Conservation (phyloP, 495 filamentous ascomycete genomes). For the Achaetomiella virescens region DNA sequence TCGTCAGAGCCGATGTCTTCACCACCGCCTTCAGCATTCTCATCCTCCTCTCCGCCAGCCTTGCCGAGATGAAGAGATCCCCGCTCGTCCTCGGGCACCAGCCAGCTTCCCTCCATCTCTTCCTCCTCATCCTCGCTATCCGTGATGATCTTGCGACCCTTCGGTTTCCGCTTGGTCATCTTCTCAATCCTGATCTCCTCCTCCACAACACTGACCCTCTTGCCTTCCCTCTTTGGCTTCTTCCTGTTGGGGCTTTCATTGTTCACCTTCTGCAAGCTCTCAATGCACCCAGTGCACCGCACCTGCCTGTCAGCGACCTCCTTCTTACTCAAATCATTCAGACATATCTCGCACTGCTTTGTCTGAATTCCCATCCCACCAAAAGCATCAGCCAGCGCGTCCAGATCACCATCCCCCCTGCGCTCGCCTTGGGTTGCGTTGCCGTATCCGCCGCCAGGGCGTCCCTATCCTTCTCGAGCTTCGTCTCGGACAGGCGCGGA, state of each 20-base stretch:
- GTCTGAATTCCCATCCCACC: conserved; percentile 73
- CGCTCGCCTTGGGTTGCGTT: conserved; percentile 41
- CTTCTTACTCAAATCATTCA: conserved; percentile 56
- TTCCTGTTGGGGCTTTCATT: conserved; percentile 31
- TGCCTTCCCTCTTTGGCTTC: conserved; percentile 41
- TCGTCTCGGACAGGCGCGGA: conserved; percentile 74
- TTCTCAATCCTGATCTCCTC: conserved; percentile 41
- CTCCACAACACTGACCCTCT: conserved; percentile 38
- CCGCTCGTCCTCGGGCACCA: conserved; percentile 60
- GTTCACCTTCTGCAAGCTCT: conserved; percentile 31
- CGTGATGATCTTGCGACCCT: conserved; percentile 42
- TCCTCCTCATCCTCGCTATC: conserved; percentile 67
- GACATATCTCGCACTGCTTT: conserved; percentile 86
- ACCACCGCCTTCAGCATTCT: conserved; percentile 78
- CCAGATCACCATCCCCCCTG: conserved; percentile 51
- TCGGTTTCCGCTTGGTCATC: conserved; percentile 38
- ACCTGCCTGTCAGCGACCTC: conserved; percentile 53
- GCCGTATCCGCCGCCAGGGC: conserved; percentile 60
- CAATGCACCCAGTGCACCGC: conserved; percentile 28
- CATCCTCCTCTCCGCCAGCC: conserved; percentile 76
- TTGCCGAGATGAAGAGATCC: conserved; percentile 56
- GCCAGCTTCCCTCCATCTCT: conserved; percentile 58
- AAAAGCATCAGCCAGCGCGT: conserved; percentile 79
- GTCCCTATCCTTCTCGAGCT: conserved; percentile 81
- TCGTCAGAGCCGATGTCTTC: conserved; percentile 68